These are phyloP conservation scores for Leptomonas pyrrhocoris DNA, from an alignment of 208 protist genomes.

Conservation along the genomic window DNA sequence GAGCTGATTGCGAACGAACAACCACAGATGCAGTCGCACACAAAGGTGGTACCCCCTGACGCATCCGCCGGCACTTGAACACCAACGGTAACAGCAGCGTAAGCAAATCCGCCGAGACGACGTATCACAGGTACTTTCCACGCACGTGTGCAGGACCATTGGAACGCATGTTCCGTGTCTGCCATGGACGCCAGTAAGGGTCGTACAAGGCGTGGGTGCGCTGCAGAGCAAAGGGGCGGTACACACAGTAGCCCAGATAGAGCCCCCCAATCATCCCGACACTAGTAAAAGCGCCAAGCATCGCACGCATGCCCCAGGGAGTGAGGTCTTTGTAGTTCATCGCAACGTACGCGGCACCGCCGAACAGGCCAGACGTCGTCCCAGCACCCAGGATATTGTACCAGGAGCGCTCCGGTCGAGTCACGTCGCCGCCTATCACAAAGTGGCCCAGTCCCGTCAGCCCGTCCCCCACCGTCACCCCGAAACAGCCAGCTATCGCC, in stretches of 20 bases:
- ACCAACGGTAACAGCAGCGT: no score
- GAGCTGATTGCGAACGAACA: slow-evolving; percentile 18
- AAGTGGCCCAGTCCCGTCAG: slow-evolving; percentile 37
- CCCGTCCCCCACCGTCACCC: slow-evolving; percentile 57
- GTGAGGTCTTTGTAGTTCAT: slow-evolving; percentile 66
- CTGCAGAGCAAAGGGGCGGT: slow-evolving; percentile 60
- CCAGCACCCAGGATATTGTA: slow-evolving; percentile 48
- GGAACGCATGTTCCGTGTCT: slow-evolving; percentile 45
- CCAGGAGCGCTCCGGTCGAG: slow-evolving; percentile 66
- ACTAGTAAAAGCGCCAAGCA: slow-evolving; percentile 35
- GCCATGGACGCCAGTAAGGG: slow-evolving; percentile 84
- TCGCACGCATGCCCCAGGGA: slow-evolving; percentile 55
- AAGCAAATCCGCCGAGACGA: no score
- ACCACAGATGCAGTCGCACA: neutral
- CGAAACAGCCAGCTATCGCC: slow-evolving; percentile 47
- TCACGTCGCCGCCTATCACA: slow-evolving; percentile 40
- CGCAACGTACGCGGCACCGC: slow-evolving; percentile 48
- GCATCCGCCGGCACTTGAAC: no score
- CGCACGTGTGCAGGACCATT: slow-evolving; percentile 66
- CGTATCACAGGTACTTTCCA: slow-evolving; percentile 68
- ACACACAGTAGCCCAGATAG: slow-evolving; percentile 61
- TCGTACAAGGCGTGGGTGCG: slow-evolving; percentile 71
- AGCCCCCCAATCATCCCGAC: slow-evolving; percentile 38
- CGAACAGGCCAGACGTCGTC: slow-evolving; percentile 48
- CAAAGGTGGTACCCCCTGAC: no score